These are phyloP conservation scores for Populus hybrid DNA, from an alignment of 441 rosid species.

Conservation along the genomic window DNA sequence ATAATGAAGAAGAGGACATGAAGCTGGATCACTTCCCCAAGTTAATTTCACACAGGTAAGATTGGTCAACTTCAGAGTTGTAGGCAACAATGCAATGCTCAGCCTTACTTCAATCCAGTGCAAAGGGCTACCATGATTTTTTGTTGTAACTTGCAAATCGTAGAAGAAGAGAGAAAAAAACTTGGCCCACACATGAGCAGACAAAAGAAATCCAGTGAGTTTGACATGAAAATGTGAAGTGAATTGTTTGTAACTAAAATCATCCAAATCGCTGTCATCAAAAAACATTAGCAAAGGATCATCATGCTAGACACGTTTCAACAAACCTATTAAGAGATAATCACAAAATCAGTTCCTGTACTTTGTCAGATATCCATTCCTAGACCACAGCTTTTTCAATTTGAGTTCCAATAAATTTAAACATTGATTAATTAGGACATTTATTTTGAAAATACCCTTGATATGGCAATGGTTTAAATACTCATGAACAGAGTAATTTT, in stretches of 20 bases:
- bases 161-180: background rate
- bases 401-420: background rate
- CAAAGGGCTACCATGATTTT: background rate
- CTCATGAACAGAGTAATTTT: background rate
- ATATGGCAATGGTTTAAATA: background rate
- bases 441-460: background rate
- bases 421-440: background rate
- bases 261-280: background rate
- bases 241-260: background rate
- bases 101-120: background rate
- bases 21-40: background rate
- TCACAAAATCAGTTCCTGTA: background rate
- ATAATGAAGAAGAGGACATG: background rate
- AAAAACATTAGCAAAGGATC: constrained; percentile 7
- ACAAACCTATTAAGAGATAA: background rate
- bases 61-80: background rate
- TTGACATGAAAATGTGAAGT: background rate
- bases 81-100: background rate
- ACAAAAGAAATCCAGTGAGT: background rate
- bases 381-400: background rate
- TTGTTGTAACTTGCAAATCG: background rate
- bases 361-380: background rate
- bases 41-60: background rate
- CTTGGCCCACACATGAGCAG: background rate
- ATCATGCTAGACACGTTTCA: background rate